Evolutionary conservation across 2,329 filamentous ascomycete species (phyloP).

Genomic region (Coniella vitis): DNA sequence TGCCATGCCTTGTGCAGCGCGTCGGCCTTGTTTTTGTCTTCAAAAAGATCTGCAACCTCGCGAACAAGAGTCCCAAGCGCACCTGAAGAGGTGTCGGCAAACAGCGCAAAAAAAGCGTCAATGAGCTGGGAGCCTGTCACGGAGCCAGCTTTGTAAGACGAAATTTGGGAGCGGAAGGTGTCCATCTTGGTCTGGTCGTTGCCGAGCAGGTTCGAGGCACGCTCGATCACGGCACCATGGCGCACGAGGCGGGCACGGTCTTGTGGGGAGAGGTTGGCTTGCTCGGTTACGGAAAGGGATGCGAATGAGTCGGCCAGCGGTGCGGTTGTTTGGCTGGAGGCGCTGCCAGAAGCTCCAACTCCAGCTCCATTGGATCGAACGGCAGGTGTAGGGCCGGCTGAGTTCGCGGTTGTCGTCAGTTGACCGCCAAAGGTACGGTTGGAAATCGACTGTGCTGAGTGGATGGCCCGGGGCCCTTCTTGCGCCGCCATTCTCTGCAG

Average conservation of each 20-base stretch:
- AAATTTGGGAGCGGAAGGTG: slow-evolving; percentile 74
- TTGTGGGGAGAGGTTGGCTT: slow-evolving; percentile 56
- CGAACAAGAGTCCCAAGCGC: slow-evolving; percentile 84
- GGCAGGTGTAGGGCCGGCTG: slow-evolving; percentile 18
- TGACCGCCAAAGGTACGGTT: slow-evolving; percentile 80
- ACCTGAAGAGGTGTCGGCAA: slow-evolving; percentile 67
- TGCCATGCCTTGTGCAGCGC: slow-evolving; percentile 79
- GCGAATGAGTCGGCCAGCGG: slow-evolving; percentile 36
- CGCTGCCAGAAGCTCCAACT: slow-evolving; percentile 13
- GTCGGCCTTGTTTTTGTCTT: slow-evolving; percentile 69
- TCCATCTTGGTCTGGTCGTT: slow-evolving; percentile 69
- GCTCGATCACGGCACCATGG: slow-evolving; percentile 78
- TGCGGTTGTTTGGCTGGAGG: slow-evolving; percentile 16
- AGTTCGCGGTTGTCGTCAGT: slow-evolving; percentile 51
- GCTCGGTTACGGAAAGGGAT: slow-evolving; percentile 43
- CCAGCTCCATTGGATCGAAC: slow-evolving; percentile 1
- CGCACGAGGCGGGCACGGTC: slow-evolving; percentile 75
- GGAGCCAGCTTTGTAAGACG: slow-evolving; percentile 64
- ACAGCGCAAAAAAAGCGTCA: slow-evolving; percentile 80
- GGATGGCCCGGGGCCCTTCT: slow-evolving; percentile 60
- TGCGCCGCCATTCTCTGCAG: slow-evolving; percentile 66
- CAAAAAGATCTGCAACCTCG: slow-evolving; percentile 88
- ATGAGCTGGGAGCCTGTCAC: slow-evolving; percentile 71
- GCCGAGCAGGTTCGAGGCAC: slow-evolving; percentile 72
- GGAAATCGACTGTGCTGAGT: slow-evolving; percentile 74